Evolutionary conservation across 2,329 filamentous ascomycete species (phyloP), one percentile per base, ranked within the genome.

Genomic region (Fusarium continuum): DNA sequence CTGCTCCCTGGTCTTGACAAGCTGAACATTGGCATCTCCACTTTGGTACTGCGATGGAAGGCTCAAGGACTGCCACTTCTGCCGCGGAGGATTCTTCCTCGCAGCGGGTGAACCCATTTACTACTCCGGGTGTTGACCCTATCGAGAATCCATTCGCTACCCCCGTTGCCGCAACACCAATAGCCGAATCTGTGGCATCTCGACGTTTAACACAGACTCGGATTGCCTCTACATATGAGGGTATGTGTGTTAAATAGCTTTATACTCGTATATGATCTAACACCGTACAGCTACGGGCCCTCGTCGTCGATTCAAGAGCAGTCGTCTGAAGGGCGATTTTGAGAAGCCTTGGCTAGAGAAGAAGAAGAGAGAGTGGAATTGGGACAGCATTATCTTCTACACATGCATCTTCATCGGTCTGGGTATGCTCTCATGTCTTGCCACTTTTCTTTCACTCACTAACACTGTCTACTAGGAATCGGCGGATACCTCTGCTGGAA

Each of bases 301-400:
- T 3, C 5, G 82, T 79, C 60, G 75, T 72, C 20, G 68, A 29
- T 70, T 70, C 64, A 67, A 57, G 40, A 70, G 68, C 11, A 70
- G 68, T 23, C 64, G 65, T 7, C 65, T 70, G 6, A 51, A 55
- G 5, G 68, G 68, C 32, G 65, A 66, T 17, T 70, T 68, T 38
- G 65, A 71, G 61, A 72, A 70, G 56, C 68, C 69, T 31, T 72
- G 69, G 66, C 35, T 69, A 11, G 40, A 64, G 20, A 49, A 60
- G 6, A 66, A 56, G 11, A 69, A 71, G 56, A 65, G 40, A 38
- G 36, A 56, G 11, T 45, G 67, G 57, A 70, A 71, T 29, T 71
- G 69, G 69, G 69, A 71, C 44, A 67, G 69, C 31, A 69, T 69
- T 49, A 70, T 71, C 20, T 71, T 71, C 35, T 71, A 71, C 43